Percentiles rank a stretch among this genome's conserved stretches.
phyloP scores from a whole-genome alignment of 257 asterid genomes.

The Solanum raphanifolium region DNA sequence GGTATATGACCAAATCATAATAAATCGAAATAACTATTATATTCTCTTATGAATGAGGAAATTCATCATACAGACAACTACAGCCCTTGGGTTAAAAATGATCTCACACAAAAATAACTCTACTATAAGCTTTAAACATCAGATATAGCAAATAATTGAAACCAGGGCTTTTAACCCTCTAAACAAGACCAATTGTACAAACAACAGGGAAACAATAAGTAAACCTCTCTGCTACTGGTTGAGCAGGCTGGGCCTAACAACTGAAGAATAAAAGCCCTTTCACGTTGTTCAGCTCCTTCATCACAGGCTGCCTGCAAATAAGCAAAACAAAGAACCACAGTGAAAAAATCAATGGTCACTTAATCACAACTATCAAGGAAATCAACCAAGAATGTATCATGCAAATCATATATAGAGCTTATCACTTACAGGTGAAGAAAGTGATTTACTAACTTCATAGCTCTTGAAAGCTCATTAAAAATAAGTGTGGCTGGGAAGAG shows the following conservation, averaged over 20 bases:
- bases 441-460: background rate
- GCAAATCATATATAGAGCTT: background rate
- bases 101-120: background rate
- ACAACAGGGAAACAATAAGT: constrained; percentile 5
- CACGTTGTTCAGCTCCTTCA: constrained; percentile 64
- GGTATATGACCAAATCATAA: background rate
- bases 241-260: constrained; percentile 42
- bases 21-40: background rate
- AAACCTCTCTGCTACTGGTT: constrained; percentile 51
- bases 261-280: constrained; percentile 74
- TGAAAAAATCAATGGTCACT: background rate
- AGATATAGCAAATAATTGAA: background rate
- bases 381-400: background rate
- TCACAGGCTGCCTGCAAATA: constrained; percentile 74
- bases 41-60: background rate
- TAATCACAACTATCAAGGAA: background rate
- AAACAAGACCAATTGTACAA: background rate
- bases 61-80: background rate
- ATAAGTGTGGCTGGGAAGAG: background rate
- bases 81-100: background rate
- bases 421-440: background rate
- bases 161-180: background rate
- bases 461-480: background rate
- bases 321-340: constrained; percentile 5
- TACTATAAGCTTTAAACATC: background rate